Evolutionary conservation across 371 early-diverging fungal genomes (phyloP).

Genomic region (Mortierella sp.): DNA sequence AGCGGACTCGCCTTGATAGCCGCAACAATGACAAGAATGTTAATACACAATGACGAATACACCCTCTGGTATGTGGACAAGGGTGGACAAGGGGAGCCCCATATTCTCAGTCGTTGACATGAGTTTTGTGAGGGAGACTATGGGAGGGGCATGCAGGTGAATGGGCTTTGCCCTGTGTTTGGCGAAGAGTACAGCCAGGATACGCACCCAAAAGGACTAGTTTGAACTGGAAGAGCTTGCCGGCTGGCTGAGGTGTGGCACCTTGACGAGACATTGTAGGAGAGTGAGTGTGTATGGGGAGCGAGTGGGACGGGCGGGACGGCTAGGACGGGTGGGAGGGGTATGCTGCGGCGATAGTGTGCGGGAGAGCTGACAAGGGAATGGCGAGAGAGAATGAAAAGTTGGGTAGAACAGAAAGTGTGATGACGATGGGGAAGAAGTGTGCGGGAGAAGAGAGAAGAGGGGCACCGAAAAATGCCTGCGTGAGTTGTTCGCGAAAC

Average conservation of each 20-base stretch:
- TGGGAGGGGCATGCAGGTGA: slow-evolving; percentile 1
- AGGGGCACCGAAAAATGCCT: too few species aligned
- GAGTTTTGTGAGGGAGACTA: too few species aligned
- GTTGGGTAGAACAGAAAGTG: background rate
- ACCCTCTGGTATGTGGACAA: too few species aligned
- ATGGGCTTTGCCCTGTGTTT: too few species aligned
- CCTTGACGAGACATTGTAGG: slow-evolving; percentile 41
- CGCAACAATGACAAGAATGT: background rate
- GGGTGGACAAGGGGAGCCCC: too few species aligned
- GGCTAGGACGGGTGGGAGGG: background rate
- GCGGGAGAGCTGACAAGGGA: background rate
- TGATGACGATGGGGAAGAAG: background rate
- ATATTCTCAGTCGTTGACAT: too few species aligned
- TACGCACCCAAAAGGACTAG: slow-evolving; percentile 81
- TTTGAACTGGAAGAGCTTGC: slow-evolving; percentile 80
- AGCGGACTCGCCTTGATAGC: slow-evolving; percentile 81
- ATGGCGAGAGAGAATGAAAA: background rate
- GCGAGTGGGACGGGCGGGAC: background rate
- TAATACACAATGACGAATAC: slow-evolving; percentile 1
- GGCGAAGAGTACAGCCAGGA: background rate
- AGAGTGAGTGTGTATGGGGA: background rate
- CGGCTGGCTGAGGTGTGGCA: slow-evolving; percentile 47
- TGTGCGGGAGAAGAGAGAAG: background rate
- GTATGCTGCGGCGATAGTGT: background rate
- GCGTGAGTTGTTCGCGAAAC: background rate